Percentiles rank a stretch among this genome's conserved stretches.
These are phyloP conservation scores for Colletotrichum karsti DNA, from an alignment of 2,329 filamentous ascomycete genomes.

Conservation along the genomic window DNA sequence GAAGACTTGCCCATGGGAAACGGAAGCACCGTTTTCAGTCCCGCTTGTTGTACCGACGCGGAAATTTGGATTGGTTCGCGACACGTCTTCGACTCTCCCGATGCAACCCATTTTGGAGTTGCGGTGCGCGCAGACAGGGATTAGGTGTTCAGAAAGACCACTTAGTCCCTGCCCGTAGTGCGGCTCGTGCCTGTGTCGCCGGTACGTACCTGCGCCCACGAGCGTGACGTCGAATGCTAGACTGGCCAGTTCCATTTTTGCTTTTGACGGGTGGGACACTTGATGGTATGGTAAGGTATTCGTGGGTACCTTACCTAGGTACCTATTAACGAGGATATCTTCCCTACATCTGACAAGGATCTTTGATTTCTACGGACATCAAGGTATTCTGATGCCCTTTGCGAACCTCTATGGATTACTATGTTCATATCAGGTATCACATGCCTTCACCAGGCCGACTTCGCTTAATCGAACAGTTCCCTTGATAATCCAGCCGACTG, in stretches of 20 bases:
- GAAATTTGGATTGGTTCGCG: neutral
- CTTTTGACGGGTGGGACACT: too few relatives aligned
- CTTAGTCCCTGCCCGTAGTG: neutral
- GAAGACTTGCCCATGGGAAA: neutral
- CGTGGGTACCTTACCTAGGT: too few relatives aligned
- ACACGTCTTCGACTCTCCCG: neutral
- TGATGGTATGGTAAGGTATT: too few relatives aligned
- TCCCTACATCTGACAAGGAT: too few relatives aligned
- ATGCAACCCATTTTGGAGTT: neutral
- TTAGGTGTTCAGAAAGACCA: neutral
- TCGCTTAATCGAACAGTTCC: too few relatives aligned
- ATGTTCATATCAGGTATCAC: neutral
- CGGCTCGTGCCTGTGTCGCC: too few relatives aligned
- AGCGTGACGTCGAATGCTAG: too few relatives aligned
- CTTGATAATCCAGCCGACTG: neutral
- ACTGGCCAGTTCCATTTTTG: too few relatives aligned
- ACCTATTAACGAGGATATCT: too few relatives aligned
- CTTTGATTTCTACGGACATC: neutral
- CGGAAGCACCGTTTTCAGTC: neutral
- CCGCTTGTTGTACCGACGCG: slow-evolving; percentile 1
- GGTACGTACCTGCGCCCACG: too few relatives aligned
- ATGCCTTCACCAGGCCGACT: too few relatives aligned
- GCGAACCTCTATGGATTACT: neutral
- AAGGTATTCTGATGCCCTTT: neutral
- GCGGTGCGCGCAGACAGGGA: neutral